These are phyloP conservation scores for Xylaria cubensis DNA, from an alignment of 495 filamentous ascomycete species.

Conservation along the genomic window DNA sequence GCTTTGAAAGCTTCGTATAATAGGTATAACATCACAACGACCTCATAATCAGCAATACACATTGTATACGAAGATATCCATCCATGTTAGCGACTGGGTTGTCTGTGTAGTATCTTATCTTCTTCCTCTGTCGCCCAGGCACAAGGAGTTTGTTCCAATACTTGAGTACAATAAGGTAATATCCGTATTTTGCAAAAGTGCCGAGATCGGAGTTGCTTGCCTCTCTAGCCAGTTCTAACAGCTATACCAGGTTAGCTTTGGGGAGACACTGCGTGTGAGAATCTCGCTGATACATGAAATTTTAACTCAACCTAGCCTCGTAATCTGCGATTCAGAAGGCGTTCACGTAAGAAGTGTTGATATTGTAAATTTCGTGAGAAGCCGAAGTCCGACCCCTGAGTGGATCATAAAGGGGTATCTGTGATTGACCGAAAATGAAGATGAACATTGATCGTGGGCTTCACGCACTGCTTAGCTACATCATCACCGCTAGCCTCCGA, in stretches of 20 bases:
- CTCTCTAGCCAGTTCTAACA: background rate
- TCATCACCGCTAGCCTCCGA: background rate
- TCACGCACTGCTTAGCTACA: background rate
- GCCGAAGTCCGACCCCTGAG: background rate
- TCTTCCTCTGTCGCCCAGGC: background rate
- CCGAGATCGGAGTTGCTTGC: background rate
- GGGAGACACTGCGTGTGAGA: background rate
- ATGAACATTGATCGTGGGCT: background rate
- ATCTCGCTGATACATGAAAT: background rate
- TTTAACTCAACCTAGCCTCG: background rate
- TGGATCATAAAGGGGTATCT: background rate
- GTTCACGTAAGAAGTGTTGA: background rate
- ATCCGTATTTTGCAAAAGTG: background rate
- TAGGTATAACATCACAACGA: background rate
- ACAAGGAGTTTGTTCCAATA: background rate
- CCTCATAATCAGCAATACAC: background rate
- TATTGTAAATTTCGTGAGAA: background rate
- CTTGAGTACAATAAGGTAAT: background rate
- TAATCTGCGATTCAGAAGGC: background rate
- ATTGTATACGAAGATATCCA: background rate
- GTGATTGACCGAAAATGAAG: background rate
- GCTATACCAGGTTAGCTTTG: background rate
- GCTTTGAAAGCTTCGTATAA: background rate
- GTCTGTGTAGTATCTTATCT: background rate
- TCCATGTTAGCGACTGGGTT: background rate